Evolutionary conservation across 176 grass and related monocot genomes (phyloP).

Genomic region (Poa pratensis): DNA sequence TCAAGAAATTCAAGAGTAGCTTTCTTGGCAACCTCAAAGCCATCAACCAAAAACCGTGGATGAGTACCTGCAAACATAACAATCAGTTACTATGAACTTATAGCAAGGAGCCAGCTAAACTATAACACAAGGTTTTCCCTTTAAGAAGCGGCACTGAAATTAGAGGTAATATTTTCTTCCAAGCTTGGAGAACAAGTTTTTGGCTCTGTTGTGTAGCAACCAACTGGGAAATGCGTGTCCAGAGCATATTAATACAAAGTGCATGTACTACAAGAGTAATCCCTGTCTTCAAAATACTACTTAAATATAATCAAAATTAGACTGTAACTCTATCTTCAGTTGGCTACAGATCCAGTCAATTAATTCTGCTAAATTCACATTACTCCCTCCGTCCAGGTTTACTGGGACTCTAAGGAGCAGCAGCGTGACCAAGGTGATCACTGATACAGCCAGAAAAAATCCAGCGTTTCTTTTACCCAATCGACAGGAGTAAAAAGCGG

Average conservation of each 20-base stretch:
- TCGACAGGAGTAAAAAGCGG: too few relatives aligned
- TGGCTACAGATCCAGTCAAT: neutral
- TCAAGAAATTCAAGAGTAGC: constrained; percentile 96
- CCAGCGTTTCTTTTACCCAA: too few relatives aligned
- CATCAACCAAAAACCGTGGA: constrained; percentile 92
- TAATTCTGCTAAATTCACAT: neutral
- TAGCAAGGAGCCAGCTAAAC: neutral
- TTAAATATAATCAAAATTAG: neutral
- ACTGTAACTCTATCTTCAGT: constrained; percentile 3
- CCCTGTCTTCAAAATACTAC: neutral
- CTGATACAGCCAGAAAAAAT: too few relatives aligned
- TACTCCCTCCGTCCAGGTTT: too few relatives aligned
- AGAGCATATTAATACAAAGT: neutral
- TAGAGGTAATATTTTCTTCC: neutral
- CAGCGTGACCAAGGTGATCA: too few relatives aligned
- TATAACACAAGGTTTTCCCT: neutral
- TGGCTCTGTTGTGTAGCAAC: neutral
- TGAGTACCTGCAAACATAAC: constrained; percentile 74
- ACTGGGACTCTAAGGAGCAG: too few relatives aligned
- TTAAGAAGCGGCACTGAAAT: neutral
- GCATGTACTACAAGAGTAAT: neutral
- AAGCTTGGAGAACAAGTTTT: too few relatives aligned
- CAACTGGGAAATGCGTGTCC: neutral
- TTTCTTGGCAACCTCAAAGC: constrained; percentile 92
- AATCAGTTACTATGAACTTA: neutral